A percentile compares a stretch with the other conserved stretches of the same genome.
Evolutionary conservation across 495 filamentous ascomycete genomes (phyloP).

Genomic region (Talaromyces proteolyticus): DNA sequence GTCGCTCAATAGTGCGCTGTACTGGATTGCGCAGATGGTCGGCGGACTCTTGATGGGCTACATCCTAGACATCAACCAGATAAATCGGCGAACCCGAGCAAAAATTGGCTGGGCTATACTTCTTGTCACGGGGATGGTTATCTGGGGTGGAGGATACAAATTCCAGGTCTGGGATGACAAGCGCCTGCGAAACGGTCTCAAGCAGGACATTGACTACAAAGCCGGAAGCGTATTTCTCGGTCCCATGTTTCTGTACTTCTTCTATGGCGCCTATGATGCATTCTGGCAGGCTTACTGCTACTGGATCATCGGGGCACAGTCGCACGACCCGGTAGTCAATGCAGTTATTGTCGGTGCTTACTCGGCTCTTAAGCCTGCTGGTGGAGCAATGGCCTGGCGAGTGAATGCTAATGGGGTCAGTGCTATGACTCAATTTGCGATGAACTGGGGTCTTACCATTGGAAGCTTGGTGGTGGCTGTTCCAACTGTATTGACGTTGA

Average conservation of each 20-base stretch:
- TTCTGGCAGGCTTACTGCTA: conserved; percentile 71
- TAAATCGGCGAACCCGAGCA: conserved; percentile 31
- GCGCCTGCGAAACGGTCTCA: conserved; percentile 15
- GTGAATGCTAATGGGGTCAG: conserved; percentile 58
- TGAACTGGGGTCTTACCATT: conserved; percentile 62
- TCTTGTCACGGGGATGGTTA: conserved; percentile 37
- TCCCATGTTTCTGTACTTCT: conserved; percentile 49
- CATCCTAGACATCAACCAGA: conserved; percentile 35
- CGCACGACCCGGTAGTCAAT: conserved; percentile 79
- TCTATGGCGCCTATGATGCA: conserved; percentile 48
- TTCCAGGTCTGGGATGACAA: conserved; percentile 34
- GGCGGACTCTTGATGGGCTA: conserved; percentile 46
- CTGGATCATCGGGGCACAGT: conserved; percentile 81
- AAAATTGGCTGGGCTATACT: conserved; percentile 37
- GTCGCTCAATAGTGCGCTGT: conserved; percentile 45
- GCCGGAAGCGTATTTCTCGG: conserved; percentile 28
- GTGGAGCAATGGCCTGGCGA: conserved; percentile 74
- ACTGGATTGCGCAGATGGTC: conserved; percentile 50
- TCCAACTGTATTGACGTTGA: conserved; percentile 53
- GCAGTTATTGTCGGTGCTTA: conserved; percentile 93
- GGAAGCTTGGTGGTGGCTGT: conserved; percentile 61
- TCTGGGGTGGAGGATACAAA: conserved; percentile 50
- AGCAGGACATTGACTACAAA: conserved; percentile 35
- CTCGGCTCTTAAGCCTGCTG: conserved; percentile 85
- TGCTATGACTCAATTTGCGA: conserved; percentile 49